These are phyloP conservation scores for Betula pendula DNA, from an alignment of 306 rosid genomes.

Conservation along the genomic window DNA sequence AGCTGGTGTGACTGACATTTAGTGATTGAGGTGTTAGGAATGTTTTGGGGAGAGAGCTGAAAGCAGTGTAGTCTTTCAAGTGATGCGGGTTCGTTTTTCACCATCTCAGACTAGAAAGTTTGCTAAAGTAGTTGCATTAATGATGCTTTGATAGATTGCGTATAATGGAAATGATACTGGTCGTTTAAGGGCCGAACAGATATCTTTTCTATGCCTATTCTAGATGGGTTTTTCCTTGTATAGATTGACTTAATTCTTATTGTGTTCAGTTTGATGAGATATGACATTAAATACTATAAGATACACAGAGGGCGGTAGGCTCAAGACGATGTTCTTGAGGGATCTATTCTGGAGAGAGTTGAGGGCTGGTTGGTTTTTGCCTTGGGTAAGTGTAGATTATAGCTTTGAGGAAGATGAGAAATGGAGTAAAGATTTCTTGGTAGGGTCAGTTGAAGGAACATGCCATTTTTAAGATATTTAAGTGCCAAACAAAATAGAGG, in stretches of 20 bases:
- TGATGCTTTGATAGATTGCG: background rate
- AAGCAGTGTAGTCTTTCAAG: background rate
- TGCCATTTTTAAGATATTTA: background rate
- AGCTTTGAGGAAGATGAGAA: background rate
- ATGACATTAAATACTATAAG: background rate
- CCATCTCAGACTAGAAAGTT: background rate
- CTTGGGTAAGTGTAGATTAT: background rate
- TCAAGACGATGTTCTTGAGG: background rate
- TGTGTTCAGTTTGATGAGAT: background rate
- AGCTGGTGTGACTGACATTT: background rate
- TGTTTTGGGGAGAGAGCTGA: background rate
- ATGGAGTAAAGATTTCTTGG: constrained; percentile 2
- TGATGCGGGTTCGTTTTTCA: background rate
- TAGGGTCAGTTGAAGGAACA: background rate
- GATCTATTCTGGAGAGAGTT: background rate
- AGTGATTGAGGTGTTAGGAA: background rate
- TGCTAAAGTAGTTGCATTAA: background rate
- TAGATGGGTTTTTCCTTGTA: background rate
- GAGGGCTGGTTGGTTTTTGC: background rate
- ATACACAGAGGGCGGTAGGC: background rate
- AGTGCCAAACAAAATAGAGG: background rate
- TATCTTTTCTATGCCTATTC: background rate
- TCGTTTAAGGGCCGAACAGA: background rate
- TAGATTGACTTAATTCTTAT: background rate
- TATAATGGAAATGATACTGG: background rate